phyloP scores from a whole-genome alignment of 2,329 filamentous ascomycete genomes.

The Fusarium incarnatum region DNA sequence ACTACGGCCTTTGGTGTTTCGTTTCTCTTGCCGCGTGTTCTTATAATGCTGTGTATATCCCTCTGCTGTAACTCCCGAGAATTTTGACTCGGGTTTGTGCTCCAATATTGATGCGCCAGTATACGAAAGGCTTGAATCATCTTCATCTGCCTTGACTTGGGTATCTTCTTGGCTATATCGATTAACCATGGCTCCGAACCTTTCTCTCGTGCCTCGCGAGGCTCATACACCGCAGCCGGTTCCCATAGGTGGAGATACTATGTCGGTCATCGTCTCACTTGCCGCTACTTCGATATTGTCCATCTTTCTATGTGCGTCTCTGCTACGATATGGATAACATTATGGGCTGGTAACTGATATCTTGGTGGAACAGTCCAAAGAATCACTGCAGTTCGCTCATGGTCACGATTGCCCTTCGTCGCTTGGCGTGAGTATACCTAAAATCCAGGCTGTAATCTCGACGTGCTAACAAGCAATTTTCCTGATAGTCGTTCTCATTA shows the following conservation, averaged over 20 bases:
- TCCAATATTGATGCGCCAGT: neutral
- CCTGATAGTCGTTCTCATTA: conserved; percentile 65
- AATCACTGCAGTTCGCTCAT: conserved; percentile 52
- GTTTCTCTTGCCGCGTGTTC: neutral
- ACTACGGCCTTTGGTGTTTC: neutral
- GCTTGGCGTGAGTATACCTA: conserved; percentile 55
- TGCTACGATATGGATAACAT: neutral
- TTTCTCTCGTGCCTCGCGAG: conserved; percentile 14
- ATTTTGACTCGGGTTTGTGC: neutral
- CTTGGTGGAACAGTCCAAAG: conserved; percentile 51
- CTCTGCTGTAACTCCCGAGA: neutral
- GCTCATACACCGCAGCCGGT: conserved; percentile 35
- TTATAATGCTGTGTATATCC: neutral
- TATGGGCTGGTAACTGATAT: conserved; percentile 10
- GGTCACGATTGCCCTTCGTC: conserved; percentile 56
- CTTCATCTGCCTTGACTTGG: neutral
- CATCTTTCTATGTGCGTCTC: conserved; percentile 52
- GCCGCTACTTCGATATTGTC: conserved; percentile 52
- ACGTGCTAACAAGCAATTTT: neutral
- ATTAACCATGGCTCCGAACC: conserved; percentile 24
- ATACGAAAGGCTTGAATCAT: neutral
- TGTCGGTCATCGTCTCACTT: conserved; percentile 53
- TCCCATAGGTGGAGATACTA: conserved; percentile 51
- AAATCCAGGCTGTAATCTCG: neutral
- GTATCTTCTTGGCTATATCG: neutral